These are phyloP conservation scores for Chalciporus chontae DNA, from an alignment of 768 basidiomycete species.

Conservation along the genomic window DNA sequence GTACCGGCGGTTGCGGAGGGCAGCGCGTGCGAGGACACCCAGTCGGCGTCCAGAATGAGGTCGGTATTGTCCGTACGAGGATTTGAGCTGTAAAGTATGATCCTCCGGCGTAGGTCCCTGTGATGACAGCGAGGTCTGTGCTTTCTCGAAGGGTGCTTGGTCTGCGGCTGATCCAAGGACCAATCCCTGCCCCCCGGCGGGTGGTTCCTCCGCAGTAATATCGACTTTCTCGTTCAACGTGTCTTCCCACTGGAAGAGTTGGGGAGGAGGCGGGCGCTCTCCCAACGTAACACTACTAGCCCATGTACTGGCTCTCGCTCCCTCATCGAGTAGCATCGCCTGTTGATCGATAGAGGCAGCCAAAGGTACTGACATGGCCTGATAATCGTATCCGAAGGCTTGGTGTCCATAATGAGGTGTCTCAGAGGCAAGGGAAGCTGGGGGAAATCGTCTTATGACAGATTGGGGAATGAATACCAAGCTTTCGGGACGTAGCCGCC, in stretches of 20 bases:
- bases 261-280: not conserved
- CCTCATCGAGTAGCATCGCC: not conserved
- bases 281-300: slow-evolving; percentile 1
- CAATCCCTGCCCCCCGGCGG: not conserved
- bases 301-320: slow-evolving; percentile 1
- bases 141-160: not conserved
- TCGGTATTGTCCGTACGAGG: not conserved
- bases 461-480: slow-evolving; percentile 26
- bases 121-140: not conserved
- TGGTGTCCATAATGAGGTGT: slow-evolving; percentile 1
- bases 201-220: not conserved
- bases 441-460: slow-evolving; percentile 23
- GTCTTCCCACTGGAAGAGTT: not conserved
- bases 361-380: not conserved
- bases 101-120: not conserved
- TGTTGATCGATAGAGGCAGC: slow-evolving; percentile 1
- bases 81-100: not conserved
- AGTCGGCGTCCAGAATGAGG: slow-evolving; percentile 3
- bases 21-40: slow-evolving; percentile 21
- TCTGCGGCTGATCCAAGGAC: not conserved
- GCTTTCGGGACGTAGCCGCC: slow-evolving; percentile 17
- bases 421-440: not conserved
- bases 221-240: not conserved
- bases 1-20: slow-evolving; percentile 18
- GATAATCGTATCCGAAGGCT: not conserved